Conservation (phyloP, 257 asterid genomes). For the Solanum ossicruentum region DNA sequence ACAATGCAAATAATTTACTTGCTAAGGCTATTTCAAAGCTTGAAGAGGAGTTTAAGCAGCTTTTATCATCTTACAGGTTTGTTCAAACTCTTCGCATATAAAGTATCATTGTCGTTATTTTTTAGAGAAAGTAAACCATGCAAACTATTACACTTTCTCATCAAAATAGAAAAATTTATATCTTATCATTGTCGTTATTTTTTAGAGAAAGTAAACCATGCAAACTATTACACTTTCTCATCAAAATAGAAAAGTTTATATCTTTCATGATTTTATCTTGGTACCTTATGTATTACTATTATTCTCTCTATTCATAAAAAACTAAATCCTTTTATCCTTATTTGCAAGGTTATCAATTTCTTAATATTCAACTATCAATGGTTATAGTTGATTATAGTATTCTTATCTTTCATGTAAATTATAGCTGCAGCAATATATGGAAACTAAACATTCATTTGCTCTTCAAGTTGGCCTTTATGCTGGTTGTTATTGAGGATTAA, state of each 20-base stretch:
- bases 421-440: neutral
- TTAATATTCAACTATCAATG: neutral
- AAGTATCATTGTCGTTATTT: neutral
- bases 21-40: slow-evolving; percentile 92
- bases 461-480: neutral
- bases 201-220: neutral
- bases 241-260: neutral
- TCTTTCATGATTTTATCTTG: neutral
- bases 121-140: neutral
- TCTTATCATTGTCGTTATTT: neutral
- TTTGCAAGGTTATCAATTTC: neutral
- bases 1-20: slow-evolving; percentile 70
- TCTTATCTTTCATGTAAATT: neutral
- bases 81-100: neutral
- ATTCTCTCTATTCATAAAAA: neutral
- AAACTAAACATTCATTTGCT: neutral
- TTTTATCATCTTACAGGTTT: slow-evolving; percentile 74
- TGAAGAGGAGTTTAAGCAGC: slow-evolving; percentile 89
- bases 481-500: neutral
- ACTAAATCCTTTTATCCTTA: neutral
- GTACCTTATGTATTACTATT: neutral
- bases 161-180: neutral
- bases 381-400: neutral
- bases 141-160: neutral
- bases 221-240: neutral